Evolutionary conservation across 2,329 filamentous ascomycete species (phyloP).

Genomic region (Fusarium sp.): DNA sequence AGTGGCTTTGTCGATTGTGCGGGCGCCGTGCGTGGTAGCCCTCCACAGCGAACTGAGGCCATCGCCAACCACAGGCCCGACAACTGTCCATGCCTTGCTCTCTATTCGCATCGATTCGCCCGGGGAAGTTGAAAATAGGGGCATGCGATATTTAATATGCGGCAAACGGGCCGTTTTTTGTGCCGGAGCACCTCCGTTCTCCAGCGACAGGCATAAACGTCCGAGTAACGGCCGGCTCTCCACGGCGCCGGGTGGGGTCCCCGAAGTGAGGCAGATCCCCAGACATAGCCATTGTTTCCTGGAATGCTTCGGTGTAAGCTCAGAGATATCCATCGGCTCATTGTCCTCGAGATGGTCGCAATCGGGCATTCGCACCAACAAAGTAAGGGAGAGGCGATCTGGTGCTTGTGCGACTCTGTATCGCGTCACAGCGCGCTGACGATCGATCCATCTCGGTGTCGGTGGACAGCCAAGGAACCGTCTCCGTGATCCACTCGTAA

Average conservation of each 20-base stretch:
- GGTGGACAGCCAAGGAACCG: conserved; percentile 4
- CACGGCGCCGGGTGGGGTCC: conserved; percentile 39
- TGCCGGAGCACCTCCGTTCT: conserved; percentile 32
- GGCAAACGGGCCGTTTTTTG: conserved; percentile 41
- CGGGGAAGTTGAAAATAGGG: conserved; percentile 31
- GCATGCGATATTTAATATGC: conserved; percentile 33
- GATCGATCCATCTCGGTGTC: conserved; percentile 12
- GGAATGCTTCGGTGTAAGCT: background rate
- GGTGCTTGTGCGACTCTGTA: background rate
- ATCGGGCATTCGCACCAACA: background rate
- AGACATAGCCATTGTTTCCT: conserved; percentile 1
- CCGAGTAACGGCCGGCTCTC: conserved; percentile 47
- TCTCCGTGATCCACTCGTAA: conserved; percentile 6
- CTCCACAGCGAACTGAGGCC: conserved; percentile 12
- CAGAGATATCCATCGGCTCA: background rate
- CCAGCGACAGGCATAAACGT: conserved; percentile 46
- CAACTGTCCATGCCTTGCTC: conserved; percentile 5
- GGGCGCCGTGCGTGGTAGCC: conserved; percentile 20
- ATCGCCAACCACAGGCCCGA: conserved; percentile 12
- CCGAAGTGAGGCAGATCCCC: conserved; percentile 37
- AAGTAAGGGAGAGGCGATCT: conserved; percentile 4
- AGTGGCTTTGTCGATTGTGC: conserved; percentile 19
- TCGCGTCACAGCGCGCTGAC: conserved; percentile 17
- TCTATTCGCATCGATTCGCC: conserved; percentile 13
- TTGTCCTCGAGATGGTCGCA: background rate